Evolutionary conservation across 148 eudicot species (phyloP).

Genomic region (Pharnaceum exiguum): DNA sequence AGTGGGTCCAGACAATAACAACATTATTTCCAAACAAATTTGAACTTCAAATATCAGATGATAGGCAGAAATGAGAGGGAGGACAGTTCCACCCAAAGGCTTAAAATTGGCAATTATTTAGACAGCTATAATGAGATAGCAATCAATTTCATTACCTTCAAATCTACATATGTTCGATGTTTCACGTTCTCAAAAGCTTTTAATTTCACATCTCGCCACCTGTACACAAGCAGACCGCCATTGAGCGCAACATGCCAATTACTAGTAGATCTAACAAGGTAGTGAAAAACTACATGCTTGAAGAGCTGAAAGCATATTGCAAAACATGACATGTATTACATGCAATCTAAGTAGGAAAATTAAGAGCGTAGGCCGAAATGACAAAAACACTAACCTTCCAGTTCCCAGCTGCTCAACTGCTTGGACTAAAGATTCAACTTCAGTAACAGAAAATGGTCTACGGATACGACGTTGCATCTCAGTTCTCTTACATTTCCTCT

Average conservation of each 20-base stretch:
- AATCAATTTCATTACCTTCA: constrained; percentile 48
- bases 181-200: constrained; percentile 87
- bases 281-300: not conserved
- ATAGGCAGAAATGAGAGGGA: not conserved
- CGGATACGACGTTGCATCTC: constrained; percentile 93
- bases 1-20: constrained; percentile 10
- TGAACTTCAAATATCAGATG: too few relatives aligned
- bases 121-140: not conserved
- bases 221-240: constrained; percentile 17
- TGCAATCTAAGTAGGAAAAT: too few relatives aligned
- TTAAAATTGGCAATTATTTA: not conserved
- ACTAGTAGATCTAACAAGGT: not conserved
- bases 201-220: constrained; percentile 95
- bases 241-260: not conserved
- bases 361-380: too few relatives aligned
- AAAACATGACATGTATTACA: not conserved
- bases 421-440: constrained; percentile 93
- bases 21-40: too few relatives aligned
- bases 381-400: constrained; percentile 70
- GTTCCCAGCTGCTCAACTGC: constrained; percentile 99
- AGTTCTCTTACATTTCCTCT: constrained; percentile 53
- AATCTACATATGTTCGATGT: constrained; percentile 93
- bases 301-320: not conserved
- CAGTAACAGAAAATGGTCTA: constrained; percentile 88
- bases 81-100: not conserved